Percentiles rank a stretch among this genome's conserved stretches.
phyloP scores from a whole-genome alignment of 2,329 filamentous ascomycete species.

The Xylaria sp. region DNA sequence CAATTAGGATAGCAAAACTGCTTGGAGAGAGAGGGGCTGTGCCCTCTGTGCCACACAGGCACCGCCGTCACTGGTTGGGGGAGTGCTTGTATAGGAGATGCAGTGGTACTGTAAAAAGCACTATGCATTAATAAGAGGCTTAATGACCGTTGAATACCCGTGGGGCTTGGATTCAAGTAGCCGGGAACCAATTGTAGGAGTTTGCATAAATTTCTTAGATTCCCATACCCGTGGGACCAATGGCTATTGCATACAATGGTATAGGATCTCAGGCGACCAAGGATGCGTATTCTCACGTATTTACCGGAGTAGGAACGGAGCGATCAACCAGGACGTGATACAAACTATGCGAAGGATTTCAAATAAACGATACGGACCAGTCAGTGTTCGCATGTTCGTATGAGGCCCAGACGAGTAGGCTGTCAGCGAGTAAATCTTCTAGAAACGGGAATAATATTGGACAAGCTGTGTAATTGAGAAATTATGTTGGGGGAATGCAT shows the following conservation, averaged over 20 bases:
- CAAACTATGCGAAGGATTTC: not conserved
- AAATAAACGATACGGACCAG: not conserved
- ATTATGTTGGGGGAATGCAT: not conserved
- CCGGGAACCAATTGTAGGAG: conserved; percentile 8
- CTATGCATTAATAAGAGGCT: conserved; percentile 15
- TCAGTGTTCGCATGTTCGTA: not conserved
- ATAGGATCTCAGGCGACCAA: not conserved
- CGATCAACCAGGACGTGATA: not conserved
- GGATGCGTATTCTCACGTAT: conserved; percentile 2
- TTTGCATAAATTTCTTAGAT: conserved; percentile 17
- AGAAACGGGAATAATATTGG: not conserved
- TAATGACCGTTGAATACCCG: not conserved
- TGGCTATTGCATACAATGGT: not conserved
- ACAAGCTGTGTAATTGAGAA: conserved; percentile 7
- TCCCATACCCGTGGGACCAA: conserved; percentile 4
- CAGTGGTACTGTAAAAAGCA: conserved; percentile 25
- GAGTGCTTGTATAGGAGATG: conserved; percentile 7
- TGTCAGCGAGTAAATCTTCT: not conserved
- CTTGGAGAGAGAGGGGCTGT: conserved; percentile 11
- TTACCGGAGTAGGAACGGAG: not conserved
- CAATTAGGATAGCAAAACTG: conserved; percentile 5
- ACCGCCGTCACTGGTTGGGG: conserved; percentile 17
- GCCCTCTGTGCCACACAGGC: conserved; percentile 20
- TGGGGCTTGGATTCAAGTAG: not conserved
- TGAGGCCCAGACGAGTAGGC: not conserved